Evolutionary conservation across 345 rosid species (phyloP), one percentile per base, ranked within the genome.

Genomic region (Schrenkiella parvula): DNA sequence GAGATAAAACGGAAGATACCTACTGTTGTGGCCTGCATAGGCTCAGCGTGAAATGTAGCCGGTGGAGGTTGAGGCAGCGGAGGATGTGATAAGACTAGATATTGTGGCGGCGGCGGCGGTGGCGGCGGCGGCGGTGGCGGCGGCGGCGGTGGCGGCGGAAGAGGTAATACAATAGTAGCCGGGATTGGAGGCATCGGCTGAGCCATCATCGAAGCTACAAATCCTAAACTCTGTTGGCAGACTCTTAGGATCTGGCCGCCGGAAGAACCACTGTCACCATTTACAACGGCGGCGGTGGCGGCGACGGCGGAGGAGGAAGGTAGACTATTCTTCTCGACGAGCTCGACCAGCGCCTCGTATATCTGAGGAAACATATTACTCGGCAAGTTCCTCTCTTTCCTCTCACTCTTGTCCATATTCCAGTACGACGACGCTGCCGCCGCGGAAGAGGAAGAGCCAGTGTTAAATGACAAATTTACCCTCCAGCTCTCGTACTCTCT

Each of bases 311-410:
- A 25, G 55, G 68, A 9, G 8, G 54, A 38, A 2, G 48, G 46
- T 43, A 35, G 17, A 6, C 26, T 38, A 82, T 77, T 87, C 52
- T 62, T 87, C 76, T 88, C 87, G 64, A 87, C 87, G n/a, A 84
- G 87, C 37, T 87, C 87, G 39, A 80, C 82, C 57, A 88, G 75
- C 11, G 81, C 85, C 25, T 87, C 81, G 52, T 88, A 83, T 56
- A 87, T 85, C 62, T 82, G 82, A 66, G 66, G 61, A 76, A 87
- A 43, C 89, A 88, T 86, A 69, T 87, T 87, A 57, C 84, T 81
- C 19, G 95, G 95, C 80, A 91, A 79, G 78, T 76, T 87, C 71
- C 50, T 83, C 11, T 84, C 89, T 81, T 88, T 91, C 57, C 87
- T 81, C 59, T 84, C 88, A 72, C 53, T 81, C 81, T 85, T 91